These are phyloP conservation scores for Zea mays DNA, from an alignment of 176 grass and related monocot species.

Conservation along the genomic window Zm-B73-REFERENCE-NAM-5.0 NC_050096.1:21544001-21544500, in stretches of 20 bases:
- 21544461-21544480: not conserved
- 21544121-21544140: constrained; percentile 15
- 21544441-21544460: not conserved
- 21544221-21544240: not conserved
- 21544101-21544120: not conserved
- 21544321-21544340: no score
- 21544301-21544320: not conserved
- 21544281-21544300: constrained; percentile 18
- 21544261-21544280: constrained; percentile 19
- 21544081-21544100: no score
- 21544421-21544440: not conserved
- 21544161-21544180: constrained; percentile 42
- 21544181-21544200: constrained; percentile 36
- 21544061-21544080: constrained; percentile 14
- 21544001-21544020: constrained; percentile 24
- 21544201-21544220: not conserved
- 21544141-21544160: constrained; percentile 64
- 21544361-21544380: not conserved
- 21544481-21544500: not conserved
- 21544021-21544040: not conserved
- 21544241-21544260: constrained; percentile 5
- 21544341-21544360: not conserved
- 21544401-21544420: not conserved
- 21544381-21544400: no score
- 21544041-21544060: not conserved